Evolutionary conservation across 2,329 filamentous ascomycete genomes (phyloP).

Genomic region (Stachybotrys chartarum): DNA sequence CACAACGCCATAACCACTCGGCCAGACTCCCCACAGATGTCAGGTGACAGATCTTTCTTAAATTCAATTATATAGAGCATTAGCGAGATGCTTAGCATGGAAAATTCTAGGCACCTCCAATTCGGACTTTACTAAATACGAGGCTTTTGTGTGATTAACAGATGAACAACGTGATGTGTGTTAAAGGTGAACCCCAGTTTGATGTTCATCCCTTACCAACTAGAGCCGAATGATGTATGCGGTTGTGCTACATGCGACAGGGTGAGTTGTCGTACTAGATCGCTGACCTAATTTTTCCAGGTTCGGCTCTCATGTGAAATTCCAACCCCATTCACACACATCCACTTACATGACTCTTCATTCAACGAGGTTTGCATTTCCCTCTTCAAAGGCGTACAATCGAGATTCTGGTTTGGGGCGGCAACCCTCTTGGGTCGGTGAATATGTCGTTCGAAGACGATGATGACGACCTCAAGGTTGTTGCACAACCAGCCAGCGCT

Average conservation of each 20-base stretch:
- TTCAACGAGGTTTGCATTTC: no score
- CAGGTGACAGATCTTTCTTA: neutral
- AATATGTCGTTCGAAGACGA: constrained; percentile 36
- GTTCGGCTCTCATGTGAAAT: neutral
- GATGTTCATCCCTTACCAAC: no score
- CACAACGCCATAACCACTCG: constrained; percentile 52
- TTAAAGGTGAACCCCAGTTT: no score
- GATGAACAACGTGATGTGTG: no score
- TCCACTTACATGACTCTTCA: neutral
- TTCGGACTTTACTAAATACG: no score
- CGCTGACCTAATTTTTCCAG: neutral
- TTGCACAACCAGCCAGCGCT: constrained; percentile 10
- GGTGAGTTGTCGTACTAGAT: neutral
- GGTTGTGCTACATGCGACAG: no score
- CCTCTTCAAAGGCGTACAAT: no score
- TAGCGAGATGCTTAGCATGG: no score
- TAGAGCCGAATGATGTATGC: no score
- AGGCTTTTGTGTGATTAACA: no score
- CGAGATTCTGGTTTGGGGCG: neutral
- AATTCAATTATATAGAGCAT: neutral
- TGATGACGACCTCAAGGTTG: constrained; percentile 29
- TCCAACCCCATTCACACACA: neutral
- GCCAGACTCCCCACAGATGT: constrained; percentile 32
- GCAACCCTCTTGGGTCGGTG: neutral
- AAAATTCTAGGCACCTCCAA: no score